Conservation (phyloP, 2,329 filamentous ascomycete genomes). For the Alternaria arborescens region DNA sequence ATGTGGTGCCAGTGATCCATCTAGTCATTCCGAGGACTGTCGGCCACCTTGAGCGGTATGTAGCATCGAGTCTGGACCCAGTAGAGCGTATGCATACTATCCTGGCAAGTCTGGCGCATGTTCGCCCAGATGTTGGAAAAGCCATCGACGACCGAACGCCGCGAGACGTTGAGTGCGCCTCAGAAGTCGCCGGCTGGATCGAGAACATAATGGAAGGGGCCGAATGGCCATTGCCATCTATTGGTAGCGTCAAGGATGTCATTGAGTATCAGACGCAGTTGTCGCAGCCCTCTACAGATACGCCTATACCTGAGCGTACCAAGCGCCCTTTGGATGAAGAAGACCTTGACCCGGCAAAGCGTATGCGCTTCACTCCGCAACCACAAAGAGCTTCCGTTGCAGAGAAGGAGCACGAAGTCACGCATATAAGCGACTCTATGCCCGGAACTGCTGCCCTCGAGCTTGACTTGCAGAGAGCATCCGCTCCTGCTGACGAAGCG, state of each 20-base stretch:
- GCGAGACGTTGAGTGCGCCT: slow-evolving; percentile 34
- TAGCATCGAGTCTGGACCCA: slow-evolving; percentile 31
- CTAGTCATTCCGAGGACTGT: slow-evolving; percentile 54
- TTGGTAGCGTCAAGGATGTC: slow-evolving; percentile 43
- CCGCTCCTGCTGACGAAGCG: slow-evolving; percentile 14
- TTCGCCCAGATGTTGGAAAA: slow-evolving; percentile 43
- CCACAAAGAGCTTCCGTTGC: slow-evolving; percentile 20
- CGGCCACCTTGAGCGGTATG: slow-evolving; percentile 56
- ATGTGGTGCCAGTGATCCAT: slow-evolving; percentile 45
- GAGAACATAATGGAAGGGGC: slow-evolving; percentile 12
- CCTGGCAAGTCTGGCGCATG: slow-evolving; percentile 47
- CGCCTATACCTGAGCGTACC: slow-evolving; percentile 28
- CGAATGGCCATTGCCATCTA: slow-evolving; percentile 42
- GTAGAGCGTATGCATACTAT: slow-evolving; percentile 46
- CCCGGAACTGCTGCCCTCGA: slow-evolving; percentile 34
- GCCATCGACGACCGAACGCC: slow-evolving; percentile 41
- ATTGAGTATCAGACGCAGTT: slow-evolving; percentile 42
- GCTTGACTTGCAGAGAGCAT: slow-evolving; percentile 16
- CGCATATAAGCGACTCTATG: slow-evolving; percentile 55
- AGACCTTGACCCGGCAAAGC: slow-evolving; percentile 41
- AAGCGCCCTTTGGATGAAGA: slow-evolving; percentile 45
- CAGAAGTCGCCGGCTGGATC: slow-evolving; percentile 39
- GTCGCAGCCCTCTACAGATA: slow-evolving; percentile 25
- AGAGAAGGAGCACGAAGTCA: slow-evolving; percentile 40
- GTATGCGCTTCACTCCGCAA: slow-evolving; percentile 47